phyloP scores from a whole-genome alignment of 345 rosid genomes.

The Microcos paniculata region DNA sequence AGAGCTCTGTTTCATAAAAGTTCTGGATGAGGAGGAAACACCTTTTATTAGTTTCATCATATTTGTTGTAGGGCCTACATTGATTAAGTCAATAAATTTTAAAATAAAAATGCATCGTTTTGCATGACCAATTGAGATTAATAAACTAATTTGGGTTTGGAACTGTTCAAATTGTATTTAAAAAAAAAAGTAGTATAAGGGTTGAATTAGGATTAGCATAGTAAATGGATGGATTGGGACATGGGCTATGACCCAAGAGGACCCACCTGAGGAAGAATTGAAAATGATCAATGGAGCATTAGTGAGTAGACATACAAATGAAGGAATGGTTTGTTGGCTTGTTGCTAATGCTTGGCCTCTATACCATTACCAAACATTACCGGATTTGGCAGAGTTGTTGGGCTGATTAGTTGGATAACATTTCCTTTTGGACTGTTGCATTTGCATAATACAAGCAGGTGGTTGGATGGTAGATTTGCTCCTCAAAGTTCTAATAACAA shows the following conservation, averaged over 20 bases:
- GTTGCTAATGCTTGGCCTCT: background rate
- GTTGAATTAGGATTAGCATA: background rate
- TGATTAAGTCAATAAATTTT: background rate
- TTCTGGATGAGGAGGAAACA: background rate
- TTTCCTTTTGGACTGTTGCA: background rate
- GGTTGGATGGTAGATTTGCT: background rate
- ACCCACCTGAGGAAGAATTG: background rate
- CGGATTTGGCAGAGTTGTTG: background rate
- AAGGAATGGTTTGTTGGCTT: constrained; percentile 3
- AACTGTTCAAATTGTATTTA: background rate
- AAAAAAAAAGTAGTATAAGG: background rate
- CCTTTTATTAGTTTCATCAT: background rate
- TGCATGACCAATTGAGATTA: background rate
- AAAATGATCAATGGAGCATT: background rate
- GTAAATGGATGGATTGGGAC: background rate
- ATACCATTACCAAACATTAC: constrained; percentile 1
- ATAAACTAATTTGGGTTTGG: background rate
- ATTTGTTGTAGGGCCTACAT: background rate
- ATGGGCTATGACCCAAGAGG: background rate
- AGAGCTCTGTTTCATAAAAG: background rate
- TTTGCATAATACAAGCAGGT: background rate
- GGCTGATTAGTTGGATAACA: background rate
- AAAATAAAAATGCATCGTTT: background rate
- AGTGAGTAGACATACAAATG: too few relatives aligned
- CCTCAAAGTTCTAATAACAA: background rate